Conservation (phyloP, 352 stramenopile species). For the Phytophthora quininea region DNA sequence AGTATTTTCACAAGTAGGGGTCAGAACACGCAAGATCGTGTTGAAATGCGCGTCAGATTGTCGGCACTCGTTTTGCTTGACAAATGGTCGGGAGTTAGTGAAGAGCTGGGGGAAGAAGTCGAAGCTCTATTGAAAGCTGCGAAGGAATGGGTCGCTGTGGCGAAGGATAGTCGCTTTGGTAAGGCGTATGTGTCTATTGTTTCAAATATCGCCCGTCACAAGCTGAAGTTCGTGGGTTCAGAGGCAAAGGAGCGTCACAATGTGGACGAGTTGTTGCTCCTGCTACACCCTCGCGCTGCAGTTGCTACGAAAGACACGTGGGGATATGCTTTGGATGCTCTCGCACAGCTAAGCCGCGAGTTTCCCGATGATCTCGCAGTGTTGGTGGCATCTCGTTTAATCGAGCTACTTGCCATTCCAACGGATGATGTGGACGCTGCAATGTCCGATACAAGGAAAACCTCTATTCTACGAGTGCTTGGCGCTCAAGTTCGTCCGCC, state of each 20-base stretch:
- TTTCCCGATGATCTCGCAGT: constrained; percentile 16
- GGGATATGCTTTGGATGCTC: constrained; percentile 22
- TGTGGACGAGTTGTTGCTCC: constrained; percentile 30
- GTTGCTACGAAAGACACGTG: constrained; percentile 25
- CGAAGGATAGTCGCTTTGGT: constrained; percentile 33
- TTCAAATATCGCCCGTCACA: constrained; percentile 26
- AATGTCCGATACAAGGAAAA: constrained; percentile 16
- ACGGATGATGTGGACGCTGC: constrained; percentile 2
- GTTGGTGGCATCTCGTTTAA: constrained; percentile 24
- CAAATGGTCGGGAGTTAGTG: constrained; percentile 21
- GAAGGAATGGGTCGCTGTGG: constrained; percentile 19
- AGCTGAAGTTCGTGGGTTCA: constrained; percentile 6
- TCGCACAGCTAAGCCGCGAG: constrained; percentile 29
- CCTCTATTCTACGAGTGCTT: constrained; percentile 26
- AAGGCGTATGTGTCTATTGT: constrained; percentile 32
- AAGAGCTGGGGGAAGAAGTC: constrained; percentile 23
- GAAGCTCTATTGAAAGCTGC: constrained; percentile 15
- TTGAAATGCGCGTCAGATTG: constrained; percentile 34
- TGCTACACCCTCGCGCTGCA: constrained; percentile 39
- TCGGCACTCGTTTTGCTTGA: constrained; percentile 38
- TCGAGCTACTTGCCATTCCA: constrained; percentile 33
- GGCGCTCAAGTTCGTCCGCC: constrained; percentile 26
- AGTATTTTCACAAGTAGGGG: constrained; percentile 21
- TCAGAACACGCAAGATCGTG: not conserved
- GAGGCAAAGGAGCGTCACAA: not conserved